Base-by-base conservation (phyloP, 257 asterid genomes). In the Eucommia ulmoides region DNA sequence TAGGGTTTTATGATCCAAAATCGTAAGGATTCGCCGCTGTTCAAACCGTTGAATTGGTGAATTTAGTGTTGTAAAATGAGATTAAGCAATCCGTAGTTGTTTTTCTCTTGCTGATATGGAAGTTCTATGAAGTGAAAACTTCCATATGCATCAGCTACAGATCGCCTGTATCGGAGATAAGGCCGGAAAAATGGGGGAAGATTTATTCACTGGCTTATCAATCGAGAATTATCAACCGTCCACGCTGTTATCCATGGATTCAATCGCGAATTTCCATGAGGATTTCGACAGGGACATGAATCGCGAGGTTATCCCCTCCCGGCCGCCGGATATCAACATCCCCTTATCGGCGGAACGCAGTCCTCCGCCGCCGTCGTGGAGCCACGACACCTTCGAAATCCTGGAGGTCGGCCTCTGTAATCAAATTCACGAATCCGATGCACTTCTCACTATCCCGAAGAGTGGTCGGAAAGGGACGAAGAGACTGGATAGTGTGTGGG, bases 181-280 rank as follows among this genome's bases (percentile, higher is more conserved):
- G n/a, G n/a, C n/a, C n/a, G n/a, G n/a, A n/a, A n/a, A n/a, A n/a
- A 75, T 75, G 83, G 74, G 83, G 53, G 79, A 75, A 50, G 83
- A 75, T 75, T 65, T 75, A 50, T 47, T 72, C 41, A 71, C 70
- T 42, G 29, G 63, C 61, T 50, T 75, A 56, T 56, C 67, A 17
- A 65, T 76, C 25, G 83, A 76, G 61, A 76, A 69, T 57, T 72
- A 62, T 18, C 64, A 57, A 48, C 83, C 83, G 19, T 76, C 83
- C 7, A 76, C 83, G 57, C 65, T 65, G 55, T 58, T 76, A 60
- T 72, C 83, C 8, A 76, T 76, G 72, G 83, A 76, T 61, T 62
- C 83, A 22, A 65, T 65, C 22, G 62, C 79, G 12, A 18, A 59
- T n/a, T 65, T 61, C 49, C 80, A 76, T 15, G 80, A 76, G 23